A percentile compares a stretch with the other conserved stretches of the same genome.
phyloP scores from a whole-genome alignment of 495 filamentous ascomycete genomes.

The Alectoria sarmentosa region DNA sequence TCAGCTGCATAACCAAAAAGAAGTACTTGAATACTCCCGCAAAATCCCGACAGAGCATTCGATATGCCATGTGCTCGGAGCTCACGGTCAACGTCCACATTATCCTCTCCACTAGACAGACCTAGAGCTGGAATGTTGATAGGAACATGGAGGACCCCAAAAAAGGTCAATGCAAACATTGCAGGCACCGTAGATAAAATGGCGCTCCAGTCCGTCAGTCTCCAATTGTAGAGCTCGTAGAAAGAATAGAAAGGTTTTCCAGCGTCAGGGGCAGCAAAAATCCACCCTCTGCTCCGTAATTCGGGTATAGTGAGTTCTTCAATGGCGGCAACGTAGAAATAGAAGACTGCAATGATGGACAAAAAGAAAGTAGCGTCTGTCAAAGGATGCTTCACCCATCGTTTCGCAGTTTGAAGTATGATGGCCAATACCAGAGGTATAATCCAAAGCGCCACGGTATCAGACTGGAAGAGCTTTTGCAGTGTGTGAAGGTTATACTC shows the following conservation, averaged over 20 bases:
- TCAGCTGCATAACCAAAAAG: not conserved
- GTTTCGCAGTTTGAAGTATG: conserved; percentile 66
- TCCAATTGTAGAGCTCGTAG: conserved; percentile 76
- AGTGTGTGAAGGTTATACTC: conserved; percentile 72
- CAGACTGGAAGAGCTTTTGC: conserved; percentile 56
- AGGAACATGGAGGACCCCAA: conserved; percentile 92
- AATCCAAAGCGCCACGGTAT: conserved; percentile 76
- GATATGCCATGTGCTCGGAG: conserved; percentile 89
- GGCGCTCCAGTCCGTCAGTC: conserved; percentile 70
- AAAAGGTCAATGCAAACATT: conserved; percentile 97
- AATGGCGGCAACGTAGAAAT: conserved; percentile 63
- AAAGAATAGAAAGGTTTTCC: conserved; percentile 95
- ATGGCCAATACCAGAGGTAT: conserved; percentile 72
- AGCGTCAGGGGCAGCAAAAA: conserved; percentile 76
- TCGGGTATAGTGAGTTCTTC: conserved; percentile 53
- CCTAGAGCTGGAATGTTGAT: conserved; percentile 95
- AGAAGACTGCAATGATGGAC: conserved; percentile 71
- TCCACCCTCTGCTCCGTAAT: conserved; percentile 71
- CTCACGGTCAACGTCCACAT: conserved; percentile 84
- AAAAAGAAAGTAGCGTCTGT: conserved; percentile 86
- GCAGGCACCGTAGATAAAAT: conserved; percentile 76
- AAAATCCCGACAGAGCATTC: conserved; percentile 78
- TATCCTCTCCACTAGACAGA: conserved; percentile 81
- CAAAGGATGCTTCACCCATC: conserved; percentile 67
- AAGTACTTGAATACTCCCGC: conserved; percentile 76